These are phyloP conservation scores for Simplicillium sp. DNA, from an alignment of 2,329 filamentous ascomycete genomes.

Conservation along the genomic window DNA sequence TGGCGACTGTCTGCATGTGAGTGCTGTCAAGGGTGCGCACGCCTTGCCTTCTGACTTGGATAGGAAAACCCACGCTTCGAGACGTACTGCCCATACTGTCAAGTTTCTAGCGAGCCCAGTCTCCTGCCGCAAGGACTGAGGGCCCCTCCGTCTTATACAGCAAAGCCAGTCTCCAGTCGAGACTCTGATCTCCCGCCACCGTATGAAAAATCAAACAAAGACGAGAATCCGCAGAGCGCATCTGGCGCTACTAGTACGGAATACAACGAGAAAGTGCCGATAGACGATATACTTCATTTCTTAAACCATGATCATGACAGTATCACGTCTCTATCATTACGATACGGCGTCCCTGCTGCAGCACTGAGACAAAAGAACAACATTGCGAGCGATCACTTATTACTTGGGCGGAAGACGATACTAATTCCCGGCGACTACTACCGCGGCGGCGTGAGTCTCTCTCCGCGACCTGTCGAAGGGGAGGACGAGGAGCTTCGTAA, in stretches of 20 bases:
- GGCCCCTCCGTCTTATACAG: slow-evolving; percentile 57
- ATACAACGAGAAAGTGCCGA: slow-evolving; percentile 22
- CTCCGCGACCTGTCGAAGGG: slow-evolving; percentile 60
- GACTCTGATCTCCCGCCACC: slow-evolving; percentile 20
- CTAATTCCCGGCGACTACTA: slow-evolving; percentile 64
- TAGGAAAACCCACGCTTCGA: slow-evolving; percentile 59
- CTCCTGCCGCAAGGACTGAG: slow-evolving; percentile 51
- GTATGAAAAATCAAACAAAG: slow-evolving; percentile 16
- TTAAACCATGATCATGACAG: slow-evolving; percentile 61
- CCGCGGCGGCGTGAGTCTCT: slow-evolving; percentile 56
- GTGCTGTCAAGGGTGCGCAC: too few species aligned
- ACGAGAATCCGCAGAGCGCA: slow-evolving; percentile 2
- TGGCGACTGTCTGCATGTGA: slow-evolving; percentile 25
- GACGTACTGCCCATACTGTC: slow-evolving; percentile 64
- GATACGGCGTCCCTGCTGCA: slow-evolving; percentile 57
- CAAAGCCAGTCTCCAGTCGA: background rate
- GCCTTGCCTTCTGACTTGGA: too few species aligned
- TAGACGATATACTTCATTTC: slow-evolving; percentile 66
- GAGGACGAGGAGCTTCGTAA: slow-evolving; percentile 67
- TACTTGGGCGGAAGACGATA: slow-evolving; percentile 59
- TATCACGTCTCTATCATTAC: slow-evolving; percentile 57
- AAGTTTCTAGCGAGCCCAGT: slow-evolving; percentile 54
- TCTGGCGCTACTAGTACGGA: slow-evolving; percentile 1
- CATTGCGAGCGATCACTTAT: slow-evolving; percentile 60
- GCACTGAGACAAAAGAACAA: slow-evolving; percentile 59